Evolutionary conservation across 345 rosid genomes (phyloP), one percentile per base, ranked within the genome.

Genomic region (Aethionema arabicum): DNA sequence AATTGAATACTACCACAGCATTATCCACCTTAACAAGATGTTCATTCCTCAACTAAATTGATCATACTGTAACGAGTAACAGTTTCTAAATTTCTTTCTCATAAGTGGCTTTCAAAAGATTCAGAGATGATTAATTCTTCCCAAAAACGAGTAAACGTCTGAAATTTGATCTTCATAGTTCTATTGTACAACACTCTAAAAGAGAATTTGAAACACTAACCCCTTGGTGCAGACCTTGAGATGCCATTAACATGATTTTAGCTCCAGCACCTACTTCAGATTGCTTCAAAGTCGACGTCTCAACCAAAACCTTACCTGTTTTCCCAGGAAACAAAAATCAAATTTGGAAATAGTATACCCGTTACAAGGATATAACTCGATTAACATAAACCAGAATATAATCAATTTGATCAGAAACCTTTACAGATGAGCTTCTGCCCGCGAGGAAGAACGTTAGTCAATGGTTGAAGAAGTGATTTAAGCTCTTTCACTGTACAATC

Each of bases 161-260:
- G n/a, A 0, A 8, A 12, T 9, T 6, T 40, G 10, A 40, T 40
- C 44, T 12, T 40, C 11, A 8, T 12, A 8, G 0, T 40, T 12
- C 44, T 33, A 8, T 35, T 4, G 56, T 7, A 15, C 29, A 4
- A 50, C 31, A 10, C 6, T 37, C 50, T 2, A 6, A 55, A 44
- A 21, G 21, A 45, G 9, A 49, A 21, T 21, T 21, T 21, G 2
- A 21, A 36, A 45, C 1, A 36, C 58, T 12, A 68, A 91, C 96
- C 95, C 98, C 98, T 82, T 88, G 95, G 65, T 92, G 98, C 12
- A 92, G 65, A 44, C 98, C 98, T 71, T 86, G 90, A 27, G 95
- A 83, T 39, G 91, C 96, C 79, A 88, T 68, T 49, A 92, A 92
- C 98, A 92, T 92, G 61, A 92, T 37, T 72, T 81, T 88, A 0